phyloP scores from a whole-genome alignment of 495 filamentous ascomycete species.

The Amniculicola lignicola region DNA sequence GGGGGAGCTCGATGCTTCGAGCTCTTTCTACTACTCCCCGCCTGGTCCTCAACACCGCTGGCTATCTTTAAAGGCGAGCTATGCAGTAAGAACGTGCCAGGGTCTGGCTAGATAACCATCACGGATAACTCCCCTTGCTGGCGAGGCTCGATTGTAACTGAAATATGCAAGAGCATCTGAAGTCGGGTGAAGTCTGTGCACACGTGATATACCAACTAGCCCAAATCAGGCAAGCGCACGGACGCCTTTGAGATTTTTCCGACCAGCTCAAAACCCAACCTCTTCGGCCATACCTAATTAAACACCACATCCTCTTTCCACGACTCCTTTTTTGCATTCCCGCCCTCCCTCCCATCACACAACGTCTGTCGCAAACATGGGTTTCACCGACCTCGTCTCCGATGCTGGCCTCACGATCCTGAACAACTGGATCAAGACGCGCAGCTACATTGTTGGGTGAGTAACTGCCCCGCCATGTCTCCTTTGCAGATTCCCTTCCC shows the following conservation, averaged over 20 bases:
- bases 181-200: too few relatives aligned
- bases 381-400: constrained; percentile 88
- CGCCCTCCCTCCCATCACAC: not conserved
- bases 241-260: constrained; percentile 18
- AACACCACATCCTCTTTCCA: not conserved
- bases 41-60: too few relatives aligned
- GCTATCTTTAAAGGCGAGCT: too few relatives aligned
- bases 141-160: not conserved
- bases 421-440: constrained; percentile 83
- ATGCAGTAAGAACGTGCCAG: too few relatives aligned
- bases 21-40: constrained; percentile 23
- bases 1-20: constrained; percentile 29
- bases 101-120: too few relatives aligned
- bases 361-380: constrained; percentile 69
- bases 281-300: not conserved
- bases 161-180: too few relatives aligned
- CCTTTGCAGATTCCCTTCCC: constrained; percentile 16
- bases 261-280: not conserved
- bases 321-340: not conserved
- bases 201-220: too few relatives aligned
- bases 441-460: constrained; percentile 94
- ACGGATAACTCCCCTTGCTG: not conserved
- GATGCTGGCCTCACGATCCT: constrained; percentile 84
- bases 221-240: too few relatives aligned
- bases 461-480: constrained; percentile 34